Base-by-base conservation (phyloP, 2,329 filamentous ascomycete genomes). In the Penicillium oxalicum region DNA sequence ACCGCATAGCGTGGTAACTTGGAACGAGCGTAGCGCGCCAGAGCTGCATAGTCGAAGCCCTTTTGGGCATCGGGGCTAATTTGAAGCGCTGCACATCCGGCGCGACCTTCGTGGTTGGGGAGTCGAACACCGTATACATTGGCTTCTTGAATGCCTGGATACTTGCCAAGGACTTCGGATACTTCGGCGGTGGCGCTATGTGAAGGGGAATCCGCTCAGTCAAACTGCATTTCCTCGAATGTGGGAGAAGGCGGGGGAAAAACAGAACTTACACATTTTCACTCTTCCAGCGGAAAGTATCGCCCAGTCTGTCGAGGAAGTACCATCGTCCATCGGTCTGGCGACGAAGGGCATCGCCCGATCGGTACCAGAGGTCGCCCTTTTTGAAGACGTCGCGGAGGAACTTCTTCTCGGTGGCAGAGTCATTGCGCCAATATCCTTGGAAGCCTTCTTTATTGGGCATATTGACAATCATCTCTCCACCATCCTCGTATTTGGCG, bases 251-350 rank as follows among this genome's bases (percentile, higher is more conserved):
- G 2, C n/a, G n/a, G n/a, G n/a, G 6, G 32, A 0, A 32, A 2
- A 8, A 9, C 4, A 7, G 1, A n/a, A 58, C 61, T 50, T 63
- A 81, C 36, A 85, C 81, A 56, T 86, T 85, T 66, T 85, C 82
- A 45, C 79, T 79, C 65, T 87, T 88, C 85, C 85, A 88, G 29
- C 86, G 77, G 67, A 84, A 89, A 0, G 86, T 88, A 64, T 89
- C 86, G 1, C 85, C 85, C 1, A 88, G 74, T 4, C 82, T 72
- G 55, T 89, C 86, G 34, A 84, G 66, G 65, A 88, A 89, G 67
- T 77, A 87, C 79, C 82, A 84, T 8, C 82, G 72, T 0, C 84
- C 84, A 45, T 88, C 82, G 2, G 55, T 54, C 52, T 84, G 79
- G 18, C 79, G 73, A 3, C 81, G 70, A 35, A 88, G 63, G 0